Conservation (phyloP, 2,329 filamentous ascomycete genomes). For the Monosporascus sp. region DNA sequence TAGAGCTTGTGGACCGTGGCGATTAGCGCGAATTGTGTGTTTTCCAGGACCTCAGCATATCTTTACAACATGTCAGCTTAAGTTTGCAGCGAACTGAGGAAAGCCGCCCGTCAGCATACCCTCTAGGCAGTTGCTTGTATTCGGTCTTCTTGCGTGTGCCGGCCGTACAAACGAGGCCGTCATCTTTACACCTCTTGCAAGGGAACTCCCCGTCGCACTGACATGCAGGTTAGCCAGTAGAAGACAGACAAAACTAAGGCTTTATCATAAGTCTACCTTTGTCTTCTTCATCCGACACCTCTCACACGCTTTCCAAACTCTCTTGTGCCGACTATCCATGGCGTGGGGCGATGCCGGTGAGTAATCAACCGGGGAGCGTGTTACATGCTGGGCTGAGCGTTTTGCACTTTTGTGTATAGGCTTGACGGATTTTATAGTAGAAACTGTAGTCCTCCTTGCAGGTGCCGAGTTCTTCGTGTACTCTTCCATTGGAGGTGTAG, state of each 20-base stretch:
- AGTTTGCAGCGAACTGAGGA: background rate
- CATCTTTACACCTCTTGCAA: slow-evolving; percentile 62
- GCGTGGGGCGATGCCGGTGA: slow-evolving; percentile 31
- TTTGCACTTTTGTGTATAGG: slow-evolving; percentile 47
- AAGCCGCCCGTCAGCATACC: slow-evolving; percentile 35
- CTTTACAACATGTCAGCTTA: slow-evolving; percentile 26
- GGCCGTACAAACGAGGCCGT: slow-evolving; percentile 58
- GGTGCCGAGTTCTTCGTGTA: slow-evolving; percentile 20
- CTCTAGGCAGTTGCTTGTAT: slow-evolving; percentile 60
- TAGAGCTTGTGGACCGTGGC: slow-evolving; percentile 63
- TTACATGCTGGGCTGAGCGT: slow-evolving; percentile 38
- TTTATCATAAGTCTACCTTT: slow-evolving; percentile 40
- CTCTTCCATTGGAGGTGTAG: slow-evolving; percentile 45
- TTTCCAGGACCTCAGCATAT: slow-evolving; percentile 60
- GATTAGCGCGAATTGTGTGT: slow-evolving; percentile 59
- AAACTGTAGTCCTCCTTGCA: slow-evolving; percentile 24
- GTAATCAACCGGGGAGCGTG: slow-evolving; percentile 32
- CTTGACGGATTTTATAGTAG: slow-evolving; percentile 43
- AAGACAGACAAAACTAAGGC: too few relatives aligned
- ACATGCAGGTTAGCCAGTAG: slow-evolving; percentile 8
- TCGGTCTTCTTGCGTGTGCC: slow-evolving; percentile 63
- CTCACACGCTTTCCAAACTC: slow-evolving; percentile 64
- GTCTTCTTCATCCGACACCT: slow-evolving; percentile 66
- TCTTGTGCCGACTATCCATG: slow-evolving; percentile 55
- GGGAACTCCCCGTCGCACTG: slow-evolving; percentile 62